These are phyloP conservation scores for Penicillium crystallinum DNA, from an alignment of 495 filamentous ascomycete species.

Conservation along the genomic window DNA sequence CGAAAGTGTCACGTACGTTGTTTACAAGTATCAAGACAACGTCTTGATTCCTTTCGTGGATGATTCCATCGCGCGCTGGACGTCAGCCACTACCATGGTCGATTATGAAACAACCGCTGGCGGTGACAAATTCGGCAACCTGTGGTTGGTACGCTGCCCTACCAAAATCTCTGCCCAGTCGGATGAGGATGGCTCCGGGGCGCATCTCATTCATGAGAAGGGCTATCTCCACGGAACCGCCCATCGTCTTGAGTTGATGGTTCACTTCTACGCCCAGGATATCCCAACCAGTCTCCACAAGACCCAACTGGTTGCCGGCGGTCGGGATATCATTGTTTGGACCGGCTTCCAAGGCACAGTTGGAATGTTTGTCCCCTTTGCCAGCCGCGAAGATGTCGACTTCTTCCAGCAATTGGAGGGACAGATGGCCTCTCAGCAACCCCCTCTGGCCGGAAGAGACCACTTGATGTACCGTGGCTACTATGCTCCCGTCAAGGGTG, in stretches of 20 bases:
- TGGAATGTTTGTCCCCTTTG: constrained; percentile 86
- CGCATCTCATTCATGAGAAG: constrained; percentile 81
- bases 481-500: constrained; percentile 94
- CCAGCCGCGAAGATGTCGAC: constrained; percentile 86
- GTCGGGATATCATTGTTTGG: constrained; percentile 89
- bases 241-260: constrained; percentile 75
- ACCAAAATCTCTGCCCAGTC: constrained; percentile 79
- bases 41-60: constrained; percentile 87
- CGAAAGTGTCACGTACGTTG: constrained; percentile 83
- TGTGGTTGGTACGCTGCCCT: constrained; percentile 88
- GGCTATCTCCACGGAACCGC: constrained; percentile 85
- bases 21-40: constrained; percentile 91
- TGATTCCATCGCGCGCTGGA: constrained; percentile 84
- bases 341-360: constrained; percentile 90
- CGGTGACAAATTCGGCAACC: constrained; percentile 95
- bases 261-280: constrained; percentile 86
- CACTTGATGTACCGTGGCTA: constrained; percentile 93
- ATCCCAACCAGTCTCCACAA: constrained; percentile 88
- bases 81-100: constrained; percentile 81
- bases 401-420: constrained; percentile 94
- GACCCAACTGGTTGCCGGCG: constrained; percentile 83
- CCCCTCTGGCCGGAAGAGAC: constrained; percentile 84
- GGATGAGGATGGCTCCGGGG: constrained; percentile 88
- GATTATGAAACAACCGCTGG: constrained; percentile 96
- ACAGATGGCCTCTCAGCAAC: constrained; percentile 75